Evolutionary conservation across 2,329 filamentous ascomycete species (phyloP).

Genomic region (Teratosphaeria epicoccoides): DNA sequence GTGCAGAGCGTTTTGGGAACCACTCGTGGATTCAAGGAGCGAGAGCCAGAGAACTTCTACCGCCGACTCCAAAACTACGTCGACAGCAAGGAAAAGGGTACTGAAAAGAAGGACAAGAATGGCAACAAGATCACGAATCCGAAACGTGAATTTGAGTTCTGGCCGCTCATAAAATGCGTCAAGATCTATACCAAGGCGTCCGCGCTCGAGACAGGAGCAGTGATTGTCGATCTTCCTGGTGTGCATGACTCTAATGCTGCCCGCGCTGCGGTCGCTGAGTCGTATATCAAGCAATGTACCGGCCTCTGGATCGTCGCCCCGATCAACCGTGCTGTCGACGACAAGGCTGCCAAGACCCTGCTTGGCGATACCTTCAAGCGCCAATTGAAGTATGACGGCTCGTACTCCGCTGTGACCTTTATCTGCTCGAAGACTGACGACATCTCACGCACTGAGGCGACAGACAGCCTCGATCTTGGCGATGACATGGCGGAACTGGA

Average conservation of each 20-base stretch:
- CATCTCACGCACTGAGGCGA: conserved; percentile 40
- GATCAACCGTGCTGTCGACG: conserved; percentile 50
- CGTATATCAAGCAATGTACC: conserved; percentile 51
- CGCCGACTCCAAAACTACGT: conserved; percentile 40
- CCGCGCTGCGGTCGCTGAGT: conserved; percentile 45
- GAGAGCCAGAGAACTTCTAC: conserved; percentile 34
- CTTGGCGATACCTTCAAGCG: conserved; percentile 48
- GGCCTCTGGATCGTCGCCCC: conserved; percentile 53
- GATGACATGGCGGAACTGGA: conserved; percentile 20
- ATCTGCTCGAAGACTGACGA: conserved; percentile 56
- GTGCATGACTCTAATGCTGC: conserved; percentile 51
- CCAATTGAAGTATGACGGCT: conserved; percentile 50
- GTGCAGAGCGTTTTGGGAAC: conserved; percentile 39
- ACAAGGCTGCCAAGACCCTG: conserved; percentile 47
- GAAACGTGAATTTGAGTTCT: conserved; percentile 30
- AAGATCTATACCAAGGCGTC: conserved; percentile 42
- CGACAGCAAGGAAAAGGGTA: conserved; percentile 44
- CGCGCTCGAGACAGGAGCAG: conserved; percentile 43
- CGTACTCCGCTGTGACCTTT: conserved; percentile 45
- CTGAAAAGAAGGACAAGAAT: conserved; percentile 20
- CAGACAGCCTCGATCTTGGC: conserved; percentile 29
- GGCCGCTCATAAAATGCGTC: conserved; percentile 46
- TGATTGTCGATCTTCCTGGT: conserved; percentile 50
- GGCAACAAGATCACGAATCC: conserved; percentile 25
- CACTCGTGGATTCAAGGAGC: conserved; percentile 30